Conservation (phyloP, 2,329 filamentous ascomycete species). For the Fusarium stilboides region DNA sequence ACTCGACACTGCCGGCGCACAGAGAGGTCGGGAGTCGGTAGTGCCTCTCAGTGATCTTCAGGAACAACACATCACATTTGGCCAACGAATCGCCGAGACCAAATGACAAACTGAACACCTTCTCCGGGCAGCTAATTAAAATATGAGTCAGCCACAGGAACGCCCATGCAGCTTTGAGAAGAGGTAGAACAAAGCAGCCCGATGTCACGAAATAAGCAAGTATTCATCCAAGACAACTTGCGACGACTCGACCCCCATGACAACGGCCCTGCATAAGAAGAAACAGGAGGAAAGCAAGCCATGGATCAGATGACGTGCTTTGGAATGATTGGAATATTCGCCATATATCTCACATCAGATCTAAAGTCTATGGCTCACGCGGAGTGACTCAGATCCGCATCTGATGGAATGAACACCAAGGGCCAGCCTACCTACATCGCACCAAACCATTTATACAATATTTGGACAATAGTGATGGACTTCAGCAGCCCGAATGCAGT, state of each 20-base stretch:
- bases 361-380: neutral
- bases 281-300: neutral
- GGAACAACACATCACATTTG: neutral
- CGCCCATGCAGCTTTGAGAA: neutral
- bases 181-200: neutral
- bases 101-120: neutral
- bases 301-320: neutral
- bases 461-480: neutral
- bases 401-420: constrained; percentile 15
- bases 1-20: too few relatives aligned
- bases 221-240: constrained; percentile 2
- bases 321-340: neutral
- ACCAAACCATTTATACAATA: neutral
- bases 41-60: neutral
- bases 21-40: neutral
- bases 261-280: neutral
- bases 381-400: constrained; percentile 13
- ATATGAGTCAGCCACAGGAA: neutral
- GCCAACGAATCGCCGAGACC: neutral
- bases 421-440: constrained; percentile 1
- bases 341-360: neutral
- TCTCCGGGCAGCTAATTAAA: neutral
- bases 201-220: neutral
- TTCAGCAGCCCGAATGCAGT: too few relatives aligned
- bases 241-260: neutral